Conservation (phyloP, 2,329 filamentous ascomycete species). For the Cladosporium sp. region DNA sequence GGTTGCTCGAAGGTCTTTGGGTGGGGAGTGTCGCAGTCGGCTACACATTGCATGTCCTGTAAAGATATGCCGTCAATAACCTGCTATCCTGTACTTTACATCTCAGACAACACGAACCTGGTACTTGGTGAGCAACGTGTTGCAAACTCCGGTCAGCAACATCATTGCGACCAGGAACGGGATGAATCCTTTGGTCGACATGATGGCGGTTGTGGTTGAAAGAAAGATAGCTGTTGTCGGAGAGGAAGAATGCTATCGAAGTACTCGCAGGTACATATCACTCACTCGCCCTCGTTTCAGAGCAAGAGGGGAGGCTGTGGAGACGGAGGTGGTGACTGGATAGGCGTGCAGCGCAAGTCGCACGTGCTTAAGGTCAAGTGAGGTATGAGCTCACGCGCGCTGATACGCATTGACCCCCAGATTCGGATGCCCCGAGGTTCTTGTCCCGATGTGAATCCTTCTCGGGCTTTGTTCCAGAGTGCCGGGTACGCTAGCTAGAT, state of each 20-base stretch:
- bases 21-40: constrained; percentile 75
- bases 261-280: not conserved
- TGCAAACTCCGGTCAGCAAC: constrained; percentile 93
- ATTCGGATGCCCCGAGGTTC: constrained; percentile 9
- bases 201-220: constrained; percentile 19
- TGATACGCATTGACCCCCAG: constrained; percentile 12
- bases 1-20: constrained; percentile 85
- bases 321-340: not conserved
- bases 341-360: constrained; percentile 4
- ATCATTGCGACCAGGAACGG: constrained; percentile 93
- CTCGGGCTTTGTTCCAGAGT: not conserved
- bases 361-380: constrained; percentile 14
- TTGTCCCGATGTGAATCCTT: not conserved
- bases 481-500: not conserved
- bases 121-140: constrained; percentile 94
- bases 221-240: not conserved
- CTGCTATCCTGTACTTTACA: not conserved
- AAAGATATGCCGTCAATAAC: not conserved
- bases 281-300: constrained; percentile 5
- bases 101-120: constrained; percentile 60
- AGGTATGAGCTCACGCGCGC: constrained; percentile 17
- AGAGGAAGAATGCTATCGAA: not conserved
- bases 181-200: constrained; percentile 71
- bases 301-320: not conserved
- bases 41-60: constrained; percentile 94